Percentiles rank a stretch among this genome's conserved stretches.
These are phyloP conservation scores for Lyophyllum shimeji DNA, from an alignment of 768 basidiomycete genomes.

Conservation along the genomic window DNA sequence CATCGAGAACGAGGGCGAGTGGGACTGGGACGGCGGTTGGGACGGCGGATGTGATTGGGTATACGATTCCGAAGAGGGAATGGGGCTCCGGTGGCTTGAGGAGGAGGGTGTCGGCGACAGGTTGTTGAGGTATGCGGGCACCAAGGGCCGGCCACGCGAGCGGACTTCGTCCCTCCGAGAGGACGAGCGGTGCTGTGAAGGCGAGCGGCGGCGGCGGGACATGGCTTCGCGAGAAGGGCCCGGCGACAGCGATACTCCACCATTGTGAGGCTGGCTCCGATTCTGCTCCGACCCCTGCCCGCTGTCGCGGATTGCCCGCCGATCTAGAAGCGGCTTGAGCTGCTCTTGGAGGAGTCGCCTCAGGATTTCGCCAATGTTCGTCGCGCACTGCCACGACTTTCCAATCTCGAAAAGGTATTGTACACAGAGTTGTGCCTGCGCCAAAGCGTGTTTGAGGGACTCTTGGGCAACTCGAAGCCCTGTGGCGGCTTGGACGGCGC, in stretches of 20 bases:
- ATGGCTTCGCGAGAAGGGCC: not conserved
- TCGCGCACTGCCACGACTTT: slow-evolving; percentile 53
- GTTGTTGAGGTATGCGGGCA: not conserved
- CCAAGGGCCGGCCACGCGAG: slow-evolving; percentile 1
- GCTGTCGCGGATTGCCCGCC: slow-evolving; percentile 19
- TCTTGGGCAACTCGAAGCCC: slow-evolving; percentile 46
- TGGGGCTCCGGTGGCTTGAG: slow-evolving; percentile 6
- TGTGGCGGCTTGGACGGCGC: slow-evolving; percentile 52
- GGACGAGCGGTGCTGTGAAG: slow-evolving; percentile 6
- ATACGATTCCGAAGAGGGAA: slow-evolving; percentile 4
- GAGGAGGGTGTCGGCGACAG: not conserved
- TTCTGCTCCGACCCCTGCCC: not conserved
- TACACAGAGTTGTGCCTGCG: slow-evolving; percentile 46
- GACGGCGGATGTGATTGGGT: slow-evolving; percentile 8
- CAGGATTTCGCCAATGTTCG: slow-evolving; percentile 47
- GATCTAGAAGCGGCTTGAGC: slow-evolving; percentile 39
- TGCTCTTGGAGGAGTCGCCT: slow-evolving; percentile 42
- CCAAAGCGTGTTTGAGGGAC: slow-evolving; percentile 40
- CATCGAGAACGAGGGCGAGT: slow-evolving; percentile 11
- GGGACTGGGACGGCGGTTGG: not conserved
- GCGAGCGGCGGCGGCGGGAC: slow-evolving; percentile 11
- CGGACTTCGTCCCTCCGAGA: slow-evolving; percentile 3
- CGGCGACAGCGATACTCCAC: not conserved
- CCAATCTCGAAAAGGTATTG: slow-evolving; percentile 54
- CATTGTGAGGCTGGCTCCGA: not conserved